Percentiles rank a stretch among this genome's conserved stretches.
Evolutionary conservation across 768 basidiomycete species (phyloP).

Genomic region (Tylopilus plumbeoviolaceoides): DNA sequence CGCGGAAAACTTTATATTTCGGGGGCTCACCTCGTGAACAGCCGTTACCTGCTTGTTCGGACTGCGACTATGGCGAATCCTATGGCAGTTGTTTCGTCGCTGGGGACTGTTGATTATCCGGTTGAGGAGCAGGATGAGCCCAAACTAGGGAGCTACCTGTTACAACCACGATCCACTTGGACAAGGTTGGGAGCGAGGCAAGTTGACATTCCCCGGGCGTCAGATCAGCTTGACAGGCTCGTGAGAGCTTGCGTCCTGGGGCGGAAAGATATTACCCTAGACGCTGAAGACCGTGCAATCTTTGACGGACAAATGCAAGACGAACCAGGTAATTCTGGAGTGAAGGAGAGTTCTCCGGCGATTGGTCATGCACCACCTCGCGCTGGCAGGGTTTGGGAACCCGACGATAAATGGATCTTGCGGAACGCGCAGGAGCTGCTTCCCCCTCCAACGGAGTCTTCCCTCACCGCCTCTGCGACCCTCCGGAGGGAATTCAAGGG

Average conservation of each 20-base stretch:
- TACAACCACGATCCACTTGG: slow-evolving; percentile 39
- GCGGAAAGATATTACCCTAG: slow-evolving; percentile 40
- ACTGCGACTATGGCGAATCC: too few relatives aligned
- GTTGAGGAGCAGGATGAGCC: neutral
- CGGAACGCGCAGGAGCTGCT: slow-evolving; percentile 43
- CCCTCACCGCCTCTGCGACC: slow-evolving; percentile 49
- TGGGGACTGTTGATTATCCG: neutral
- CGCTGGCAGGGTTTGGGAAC: slow-evolving; percentile 43
- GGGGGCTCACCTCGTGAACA: slow-evolving; percentile 17
- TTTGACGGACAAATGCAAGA: slow-evolving; percentile 28
- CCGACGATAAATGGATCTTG: slow-evolving; percentile 47
- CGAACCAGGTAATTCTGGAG: neutral
- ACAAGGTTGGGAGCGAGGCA: slow-evolving; percentile 9
- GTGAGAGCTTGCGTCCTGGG: slow-evolving; percentile 39
- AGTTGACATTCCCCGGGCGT: slow-evolving; percentile 56
- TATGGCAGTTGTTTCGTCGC: neutral
- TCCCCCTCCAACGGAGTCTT: slow-evolving; percentile 59
- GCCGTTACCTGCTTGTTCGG: slow-evolving; percentile 61
- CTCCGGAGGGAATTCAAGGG: slow-evolving; percentile 58
- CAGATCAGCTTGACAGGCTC: slow-evolving; percentile 48
- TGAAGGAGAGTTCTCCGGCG: neutral
- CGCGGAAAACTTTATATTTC: neutral
- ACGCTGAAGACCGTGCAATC: slow-evolving; percentile 47
- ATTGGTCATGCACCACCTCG: neutral
- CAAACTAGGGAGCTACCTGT: slow-evolving; percentile 37